Percentiles rank a stretch among this genome's conserved stretches.
These are phyloP conservation scores for Nymphaea colorata DNA, from an alignment of 164 flowering plant species.

Conservation along the genomic window DNA sequence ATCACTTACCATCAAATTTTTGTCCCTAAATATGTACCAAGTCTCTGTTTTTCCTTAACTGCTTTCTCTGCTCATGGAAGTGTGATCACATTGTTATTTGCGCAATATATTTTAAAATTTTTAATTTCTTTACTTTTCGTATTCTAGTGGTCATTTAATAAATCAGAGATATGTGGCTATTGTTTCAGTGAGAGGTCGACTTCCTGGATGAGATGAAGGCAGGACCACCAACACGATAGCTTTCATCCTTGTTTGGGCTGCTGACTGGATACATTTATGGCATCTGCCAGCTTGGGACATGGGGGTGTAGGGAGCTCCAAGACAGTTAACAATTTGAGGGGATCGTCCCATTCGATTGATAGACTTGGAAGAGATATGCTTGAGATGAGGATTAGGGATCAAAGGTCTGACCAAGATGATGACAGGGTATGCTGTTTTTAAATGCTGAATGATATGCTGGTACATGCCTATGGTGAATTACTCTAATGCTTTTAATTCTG, in stretches of 20 bases:
- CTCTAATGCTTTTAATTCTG: not conserved
- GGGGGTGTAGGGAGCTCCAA: slow-evolving; percentile 84
- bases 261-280: slow-evolving; percentile 26
- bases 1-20: too few relatives aligned
- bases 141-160: not conserved
- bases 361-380: slow-evolving; percentile 90
- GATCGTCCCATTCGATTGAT: slow-evolving; percentile 81
- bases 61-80: too few relatives aligned
- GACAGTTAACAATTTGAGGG: slow-evolving; percentile 46
- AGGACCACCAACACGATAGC: not conserved
- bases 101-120: too few relatives aligned
- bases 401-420: slow-evolving; percentile 48
- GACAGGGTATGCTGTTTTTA: slow-evolving; percentile 43
- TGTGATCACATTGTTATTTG: too few relatives aligned
- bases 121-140: too few relatives aligned
- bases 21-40: too few relatives aligned
- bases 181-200: not conserved
- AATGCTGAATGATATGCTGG: not conserved
- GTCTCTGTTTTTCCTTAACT: too few relatives aligned
- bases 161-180: not conserved
- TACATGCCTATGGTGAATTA: too few relatives aligned
- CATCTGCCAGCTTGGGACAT: slow-evolving; percentile 64
- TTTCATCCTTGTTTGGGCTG: not conserved
- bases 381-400: slow-evolving; percentile 80
- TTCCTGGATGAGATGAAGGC: not conserved